Evolutionary conservation across 768 basidiomycete species (phyloP), one percentile per base, ranked within the genome.

Genomic region (Gelatoporia subvermispora): DNA sequence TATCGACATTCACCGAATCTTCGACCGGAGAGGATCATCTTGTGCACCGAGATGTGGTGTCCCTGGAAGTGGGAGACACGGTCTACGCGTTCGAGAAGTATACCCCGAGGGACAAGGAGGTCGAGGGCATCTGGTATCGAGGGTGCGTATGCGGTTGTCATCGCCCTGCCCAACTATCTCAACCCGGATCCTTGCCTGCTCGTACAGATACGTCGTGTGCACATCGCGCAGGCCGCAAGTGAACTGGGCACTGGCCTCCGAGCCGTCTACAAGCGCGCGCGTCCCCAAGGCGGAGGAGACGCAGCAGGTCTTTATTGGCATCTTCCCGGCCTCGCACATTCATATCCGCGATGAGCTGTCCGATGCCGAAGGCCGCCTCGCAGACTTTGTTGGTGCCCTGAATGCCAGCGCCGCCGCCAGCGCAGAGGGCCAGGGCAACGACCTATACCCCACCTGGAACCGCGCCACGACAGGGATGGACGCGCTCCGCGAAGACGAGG

Each of bases 81-180:
- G 84, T 98, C 28, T 97, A 97, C 68, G 93, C 93, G 16, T 97
- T 97, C 60, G 95, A 98, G 71, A 85, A 85, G 62, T 94, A 93
- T 65, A 83, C 76, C 0, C 84, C 86, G 10, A 72, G 72, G 43
- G 76, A 72, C 49, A 88, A 85, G 60, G 88, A 89, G 45, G 80
- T 79, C 11, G 87, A 88, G 47, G 85, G 84, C 17, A 67, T 82
- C 15, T 98, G 95, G 95, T 97, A 92, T 68, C 76, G 95, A 71
- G 95, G 95, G 88, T 96, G 65, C 66, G 88, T 80, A 51, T 54
- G 24, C 37, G 25, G 51, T 41, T 44, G 39, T 37, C 48, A 16
- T n/a, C 37, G 15, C n/a, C 15, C 8, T 38, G 20, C n/a, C 37
- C 44, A 20, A 47, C 21, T 38, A 21, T 39, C 17, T 47, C 21